A percentile compares a stretch with the other conserved stretches of the same genome.
phyloP scores from a whole-genome alignment of 2,329 filamentous ascomycete species.

The Pseudogymnoascus sp. region DNA sequence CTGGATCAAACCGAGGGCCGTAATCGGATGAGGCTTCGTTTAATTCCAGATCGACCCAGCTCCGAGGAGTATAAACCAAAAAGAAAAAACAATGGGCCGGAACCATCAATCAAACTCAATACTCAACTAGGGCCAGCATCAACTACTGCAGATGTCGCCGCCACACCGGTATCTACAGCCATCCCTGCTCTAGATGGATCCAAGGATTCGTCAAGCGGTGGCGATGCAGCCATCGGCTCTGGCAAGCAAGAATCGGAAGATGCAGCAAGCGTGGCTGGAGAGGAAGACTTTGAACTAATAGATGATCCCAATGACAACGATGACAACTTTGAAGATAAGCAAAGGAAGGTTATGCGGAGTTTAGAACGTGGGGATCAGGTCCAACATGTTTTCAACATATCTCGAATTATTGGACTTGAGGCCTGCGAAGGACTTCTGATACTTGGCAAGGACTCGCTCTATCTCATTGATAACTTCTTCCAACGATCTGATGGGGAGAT shows the following conservation, averaged over 20 bases:
- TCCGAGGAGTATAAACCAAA: slow-evolving; percentile 79
- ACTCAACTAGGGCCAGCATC: slow-evolving; percentile 17
- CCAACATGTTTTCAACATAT: slow-evolving; percentile 90
- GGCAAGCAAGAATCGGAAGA: slow-evolving; percentile 9
- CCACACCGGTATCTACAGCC: slow-evolving; percentile 14
- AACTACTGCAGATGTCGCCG: slow-evolving; percentile 8
- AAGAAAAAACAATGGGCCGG: slow-evolving; percentile 49
- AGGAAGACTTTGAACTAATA: slow-evolving; percentile 93
- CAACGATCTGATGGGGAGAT: slow-evolving; percentile 93
- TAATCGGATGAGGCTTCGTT: slow-evolving; percentile 85
- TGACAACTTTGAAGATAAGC: slow-evolving; percentile 89
- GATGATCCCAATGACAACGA: slow-evolving; percentile 81
- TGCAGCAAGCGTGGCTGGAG: slow-evolving; percentile 38
- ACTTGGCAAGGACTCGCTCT: slow-evolving; percentile 82
- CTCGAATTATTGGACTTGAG: slow-evolving; percentile 86
- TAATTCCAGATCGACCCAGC: slow-evolving; percentile 67
- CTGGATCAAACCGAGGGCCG: slow-evolving; percentile 92
- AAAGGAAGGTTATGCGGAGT: slow-evolving; percentile 92
- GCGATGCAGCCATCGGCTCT: neutral
- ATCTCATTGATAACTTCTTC: slow-evolving; percentile 95
- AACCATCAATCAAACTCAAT: slow-evolving; percentile 32
- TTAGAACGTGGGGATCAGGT: slow-evolving; percentile 86
- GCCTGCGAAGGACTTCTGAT: slow-evolving; percentile 91
- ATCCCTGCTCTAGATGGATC: slow-evolving; percentile 16
- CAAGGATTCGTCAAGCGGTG: slow-evolving; percentile 12